Percentiles rank a stretch among this genome's conserved stretches.
Evolutionary conservation across 75 land plant species (phyloP).

Genomic region (Cryptomeria japonica): DNA sequence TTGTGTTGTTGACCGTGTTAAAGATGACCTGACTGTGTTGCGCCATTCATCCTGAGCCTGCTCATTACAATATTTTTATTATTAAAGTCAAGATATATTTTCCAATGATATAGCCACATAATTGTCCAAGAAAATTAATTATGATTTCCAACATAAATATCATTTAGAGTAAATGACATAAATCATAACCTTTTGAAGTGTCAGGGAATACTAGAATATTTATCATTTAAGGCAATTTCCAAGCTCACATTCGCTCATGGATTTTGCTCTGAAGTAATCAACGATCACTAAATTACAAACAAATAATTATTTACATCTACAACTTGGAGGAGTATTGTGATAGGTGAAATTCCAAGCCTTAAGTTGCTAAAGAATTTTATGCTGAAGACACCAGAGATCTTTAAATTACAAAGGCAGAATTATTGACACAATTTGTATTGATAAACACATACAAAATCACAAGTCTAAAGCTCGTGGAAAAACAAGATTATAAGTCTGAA

Average conservation of each 20-base stretch:
- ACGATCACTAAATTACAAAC: background rate
- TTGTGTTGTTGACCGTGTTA: constrained; percentile 61
- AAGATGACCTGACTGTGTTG: constrained; percentile 55
- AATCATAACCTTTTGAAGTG: background rate
- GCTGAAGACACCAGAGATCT: background rate
- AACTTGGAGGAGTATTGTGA: background rate
- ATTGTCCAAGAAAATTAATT: background rate
- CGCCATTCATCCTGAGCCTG: constrained; percentile 91
- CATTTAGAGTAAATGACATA: background rate
- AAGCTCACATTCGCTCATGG: background rate
- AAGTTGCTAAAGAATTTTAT: background rate
- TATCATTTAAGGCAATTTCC: background rate
- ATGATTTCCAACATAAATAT: background rate
- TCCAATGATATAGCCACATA: background rate
- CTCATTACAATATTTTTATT: constrained; percentile 5
- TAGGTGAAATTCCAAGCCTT: background rate
- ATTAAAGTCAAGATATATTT: background rate
- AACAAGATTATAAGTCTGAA: background rate
- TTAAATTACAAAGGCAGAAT: constrained; percentile 1
- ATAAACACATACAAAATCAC: background rate
- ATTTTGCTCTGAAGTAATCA: background rate
- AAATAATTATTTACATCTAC: background rate
- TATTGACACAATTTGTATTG: background rate
- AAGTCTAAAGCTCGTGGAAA: background rate
- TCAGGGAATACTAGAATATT: background rate